Evolutionary conservation across 208 protist genomes (phyloP), one percentile per base, ranked within the genome.

Genomic region (Borovskyia barvae): DNA sequence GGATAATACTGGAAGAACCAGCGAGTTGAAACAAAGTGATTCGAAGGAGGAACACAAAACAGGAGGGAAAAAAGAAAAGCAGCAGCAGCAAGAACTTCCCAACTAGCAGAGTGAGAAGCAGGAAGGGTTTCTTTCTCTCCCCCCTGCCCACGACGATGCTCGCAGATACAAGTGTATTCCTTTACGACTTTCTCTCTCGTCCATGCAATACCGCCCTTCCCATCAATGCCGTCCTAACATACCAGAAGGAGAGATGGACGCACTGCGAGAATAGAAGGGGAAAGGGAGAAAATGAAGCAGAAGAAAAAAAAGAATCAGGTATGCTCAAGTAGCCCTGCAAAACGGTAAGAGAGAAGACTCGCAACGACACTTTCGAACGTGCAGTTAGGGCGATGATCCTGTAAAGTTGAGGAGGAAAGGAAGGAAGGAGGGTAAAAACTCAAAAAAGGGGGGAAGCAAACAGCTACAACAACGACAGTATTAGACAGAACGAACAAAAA

Each of bases 401-500:
- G 20, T 7, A 28, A 48, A 6, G 43, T 29, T 15, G 15, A 35
- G 26, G 36, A 20, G 36, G 5, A 35, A 51, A 35, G 36, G 20
- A 33, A 5, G 3, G 20, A n/a, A 11, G 9, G 36, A 5, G 36
- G 25, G 17, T 9, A 37, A 35, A 20, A 48, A 48, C 6, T 48
- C 25, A 25, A 28, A 48, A 17, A 3, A 25, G 19, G 5, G 19
- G 40, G 6, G 14, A 45, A 45, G 30, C n/a, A 28, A 48, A 48
- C 25, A 48, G 7, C 25, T 32, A 25, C 7, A 26, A 48, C 9
- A 26, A 48, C 9, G 30, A 14, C 36, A 22, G 30, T n/a, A n/a
- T n/a, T n/a, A 54, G 41, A 54, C 14, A 54, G 5, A 43, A 54
- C 29, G 25, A 14, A 33, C 4, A 39, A 20, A 59, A 28, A 59